These are phyloP conservation scores for Vitis cinerea DNA, from an alignment of 164 flowering plant species.

Conservation along the genomic window DNA sequence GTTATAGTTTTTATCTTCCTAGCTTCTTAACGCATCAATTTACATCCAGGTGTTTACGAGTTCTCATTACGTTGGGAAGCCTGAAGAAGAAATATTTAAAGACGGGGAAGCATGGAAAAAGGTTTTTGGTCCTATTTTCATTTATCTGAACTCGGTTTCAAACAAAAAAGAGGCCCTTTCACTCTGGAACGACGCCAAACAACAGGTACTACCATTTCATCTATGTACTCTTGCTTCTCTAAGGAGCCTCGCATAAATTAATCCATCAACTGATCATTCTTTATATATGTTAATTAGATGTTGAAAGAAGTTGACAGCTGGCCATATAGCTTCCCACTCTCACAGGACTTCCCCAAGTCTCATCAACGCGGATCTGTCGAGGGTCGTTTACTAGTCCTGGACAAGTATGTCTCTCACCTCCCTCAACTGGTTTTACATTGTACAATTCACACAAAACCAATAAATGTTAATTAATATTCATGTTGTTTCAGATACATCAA, in stretches of 20 bases:
- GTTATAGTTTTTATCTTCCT: too few relatives aligned
- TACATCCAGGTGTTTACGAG: slow-evolving; percentile 26
- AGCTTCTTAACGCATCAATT: background rate
- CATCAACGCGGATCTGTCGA: slow-evolving; percentile 41
- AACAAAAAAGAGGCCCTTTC: slow-evolving; percentile 6
- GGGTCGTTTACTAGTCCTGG: slow-evolving; percentile 47
- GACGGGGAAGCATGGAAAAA: slow-evolving; percentile 45
- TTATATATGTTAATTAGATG: slow-evolving; percentile 29
- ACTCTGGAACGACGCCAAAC: slow-evolving; percentile 41
- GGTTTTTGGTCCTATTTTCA: slow-evolving; percentile 45
- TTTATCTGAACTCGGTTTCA: slow-evolving; percentile 34
- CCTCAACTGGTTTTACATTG: background rate
- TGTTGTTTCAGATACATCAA: slow-evolving; percentile 22
- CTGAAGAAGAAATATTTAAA: slow-evolving; percentile 12
- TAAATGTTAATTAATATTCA: background rate
- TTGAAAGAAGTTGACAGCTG: slow-evolving; percentile 41
- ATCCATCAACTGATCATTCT: too few relatives aligned
- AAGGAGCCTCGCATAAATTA: too few relatives aligned
- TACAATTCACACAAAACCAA: too few relatives aligned
- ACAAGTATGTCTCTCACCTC: slow-evolving; percentile 28
- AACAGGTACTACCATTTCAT: slow-evolving; percentile 25
- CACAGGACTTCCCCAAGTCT: slow-evolving; percentile 38
- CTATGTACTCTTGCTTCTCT: too few relatives aligned
- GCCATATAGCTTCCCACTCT: slow-evolving; percentile 61
- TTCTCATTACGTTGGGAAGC: slow-evolving; percentile 35